These are phyloP conservation scores for Mycena sanguinolenta DNA, from an alignment of 768 basidiomycete species.

Conservation along the genomic window DNA sequence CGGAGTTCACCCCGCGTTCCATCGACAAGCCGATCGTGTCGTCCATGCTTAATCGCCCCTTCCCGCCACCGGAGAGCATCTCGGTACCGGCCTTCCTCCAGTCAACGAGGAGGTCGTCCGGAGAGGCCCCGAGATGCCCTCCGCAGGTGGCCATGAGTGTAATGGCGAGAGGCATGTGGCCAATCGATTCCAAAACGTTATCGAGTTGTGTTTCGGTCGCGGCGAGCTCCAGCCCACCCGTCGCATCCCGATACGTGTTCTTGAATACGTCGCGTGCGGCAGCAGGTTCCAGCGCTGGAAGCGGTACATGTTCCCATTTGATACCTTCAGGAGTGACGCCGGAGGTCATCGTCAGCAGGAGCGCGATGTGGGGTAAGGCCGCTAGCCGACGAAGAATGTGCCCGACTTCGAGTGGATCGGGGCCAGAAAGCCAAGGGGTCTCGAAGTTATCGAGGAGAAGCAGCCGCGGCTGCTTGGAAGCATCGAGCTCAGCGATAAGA, in stretches of 20 bases:
- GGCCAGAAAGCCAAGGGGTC: constrained; percentile 50
- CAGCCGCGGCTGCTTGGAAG: constrained; percentile 42
- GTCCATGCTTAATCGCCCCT: neutral
- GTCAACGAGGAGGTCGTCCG: neutral
- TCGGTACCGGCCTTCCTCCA: neutral
- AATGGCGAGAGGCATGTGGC: constrained; percentile 47
- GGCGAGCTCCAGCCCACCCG: constrained; percentile 1
- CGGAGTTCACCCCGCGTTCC: constrained; percentile 28
- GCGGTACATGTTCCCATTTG: constrained; percentile 38
- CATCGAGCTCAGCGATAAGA: constrained; percentile 41
- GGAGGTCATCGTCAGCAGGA: constrained; percentile 52
- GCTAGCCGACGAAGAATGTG: constrained; percentile 42
- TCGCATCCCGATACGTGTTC: constrained; percentile 35
- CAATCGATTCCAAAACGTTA: constrained; percentile 38
- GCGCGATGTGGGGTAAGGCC: constrained; percentile 42
- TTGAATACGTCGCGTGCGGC: constrained; percentile 41
- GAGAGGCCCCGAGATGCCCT: neutral
- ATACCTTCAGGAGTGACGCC: constrained; percentile 42
- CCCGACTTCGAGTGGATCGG: constrained; percentile 39
- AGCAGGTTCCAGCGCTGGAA: constrained; percentile 34
- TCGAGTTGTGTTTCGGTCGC: constrained; percentile 23
- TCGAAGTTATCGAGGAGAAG: constrained; percentile 58
- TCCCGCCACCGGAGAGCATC: neutral
- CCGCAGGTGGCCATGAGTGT: neutral
- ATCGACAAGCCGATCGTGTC: constrained; percentile 21